phyloP scores from a whole-genome alignment of 768 basidiomycete genomes.

The Hydnomerulius pinastri region DNA sequence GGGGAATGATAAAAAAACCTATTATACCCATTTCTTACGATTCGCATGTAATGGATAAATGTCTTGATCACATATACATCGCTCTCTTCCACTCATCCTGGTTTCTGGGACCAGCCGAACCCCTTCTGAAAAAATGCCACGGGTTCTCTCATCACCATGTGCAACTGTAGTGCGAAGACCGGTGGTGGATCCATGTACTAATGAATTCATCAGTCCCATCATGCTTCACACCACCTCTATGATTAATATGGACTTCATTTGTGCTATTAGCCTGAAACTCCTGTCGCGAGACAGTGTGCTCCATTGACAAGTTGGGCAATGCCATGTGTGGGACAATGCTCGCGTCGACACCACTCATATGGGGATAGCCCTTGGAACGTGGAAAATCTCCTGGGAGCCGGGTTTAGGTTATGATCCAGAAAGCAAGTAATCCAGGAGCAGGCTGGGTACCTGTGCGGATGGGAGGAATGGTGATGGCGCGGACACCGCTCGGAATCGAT shows the following conservation, averaged over 20 bases:
- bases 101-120: no score
- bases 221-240: background rate
- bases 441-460: no score
- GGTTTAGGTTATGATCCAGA: background rate
- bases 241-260: background rate
- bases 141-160: no score
- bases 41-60: slow-evolving; percentile 21
- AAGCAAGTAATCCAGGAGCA: background rate
- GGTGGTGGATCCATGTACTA: background rate
- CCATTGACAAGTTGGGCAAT: background rate
- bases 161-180: no score
- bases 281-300: background rate
- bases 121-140: no score
- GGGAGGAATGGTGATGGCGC: no score
- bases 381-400: background rate
- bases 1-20: slow-evolving; percentile 8
- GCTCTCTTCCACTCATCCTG: background rate
- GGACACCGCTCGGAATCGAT: background rate
- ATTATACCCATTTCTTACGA: slow-evolving; percentile 20
- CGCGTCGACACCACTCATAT: no score
- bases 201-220: background rate
- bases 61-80: slow-evolving; percentile 12
- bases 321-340: background rate
- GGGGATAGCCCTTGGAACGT: background rate
- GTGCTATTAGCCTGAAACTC: no score